phyloP scores from a whole-genome alignment of 805 yeast genomes.

The Candida silvatica region DNA sequence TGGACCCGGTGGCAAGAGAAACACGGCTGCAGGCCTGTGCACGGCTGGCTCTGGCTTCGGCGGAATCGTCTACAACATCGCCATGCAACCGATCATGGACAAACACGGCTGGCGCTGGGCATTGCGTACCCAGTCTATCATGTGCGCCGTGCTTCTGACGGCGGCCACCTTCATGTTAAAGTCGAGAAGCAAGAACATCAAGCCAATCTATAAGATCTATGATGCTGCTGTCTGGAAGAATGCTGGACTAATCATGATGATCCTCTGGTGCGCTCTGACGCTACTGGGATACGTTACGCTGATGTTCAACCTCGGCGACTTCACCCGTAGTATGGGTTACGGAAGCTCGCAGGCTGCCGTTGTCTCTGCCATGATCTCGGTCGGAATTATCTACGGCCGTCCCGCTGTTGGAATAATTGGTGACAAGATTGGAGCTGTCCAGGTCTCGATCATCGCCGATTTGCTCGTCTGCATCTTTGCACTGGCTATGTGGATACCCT shows the following conservation, averaged over 20 bases:
- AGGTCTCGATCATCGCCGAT: conserved; percentile 31
- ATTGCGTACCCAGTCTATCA: conserved; percentile 36
- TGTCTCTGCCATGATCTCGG: conserved; percentile 51
- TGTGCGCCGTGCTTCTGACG: conserved; percentile 25
- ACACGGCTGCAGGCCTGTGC: conserved; percentile 38
- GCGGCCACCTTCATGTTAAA: conserved; percentile 28
- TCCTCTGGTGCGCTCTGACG: conserved; percentile 37
- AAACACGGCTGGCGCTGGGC: conserved; percentile 37
- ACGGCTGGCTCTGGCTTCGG: conserved; percentile 47
- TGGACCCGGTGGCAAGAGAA: conserved; percentile 37
- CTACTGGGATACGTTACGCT: conserved; percentile 54
- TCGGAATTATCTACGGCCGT: conserved; percentile 48
- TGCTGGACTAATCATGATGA: conserved; percentile 24
- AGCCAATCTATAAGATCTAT: conserved; percentile 28
- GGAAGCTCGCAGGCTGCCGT: conserved; percentile 43
- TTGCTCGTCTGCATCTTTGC: conserved; percentile 31
- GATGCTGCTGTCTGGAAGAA: conserved; percentile 32
- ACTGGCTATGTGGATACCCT: conserved; percentile 51
- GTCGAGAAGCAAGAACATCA: conserved; percentile 28
- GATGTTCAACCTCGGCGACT: conserved; percentile 50
- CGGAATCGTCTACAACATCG: conserved; percentile 42
- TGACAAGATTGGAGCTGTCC: conserved; percentile 44
- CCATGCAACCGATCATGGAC: conserved; percentile 35
- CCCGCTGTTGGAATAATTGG: conserved; percentile 45
- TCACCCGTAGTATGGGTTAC: conserved; percentile 53